Evolutionary conservation across 768 basidiomycete genomes (phyloP).

Genomic region (Coprinellus micaceus): DNA sequence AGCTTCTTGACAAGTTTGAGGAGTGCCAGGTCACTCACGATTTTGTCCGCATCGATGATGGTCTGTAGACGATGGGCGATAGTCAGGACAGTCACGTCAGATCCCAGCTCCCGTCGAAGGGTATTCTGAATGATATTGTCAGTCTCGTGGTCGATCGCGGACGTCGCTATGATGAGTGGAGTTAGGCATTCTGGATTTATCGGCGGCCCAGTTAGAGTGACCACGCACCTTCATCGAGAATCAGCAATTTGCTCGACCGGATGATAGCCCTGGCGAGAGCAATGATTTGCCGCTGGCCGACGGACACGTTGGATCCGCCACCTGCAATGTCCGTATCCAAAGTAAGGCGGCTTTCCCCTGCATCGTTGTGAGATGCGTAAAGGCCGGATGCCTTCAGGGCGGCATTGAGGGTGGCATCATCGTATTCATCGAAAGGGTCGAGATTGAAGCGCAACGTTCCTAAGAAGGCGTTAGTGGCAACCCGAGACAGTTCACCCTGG

Average conservation of each 20-base stretch:
- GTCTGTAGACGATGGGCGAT: constrained; percentile 35
- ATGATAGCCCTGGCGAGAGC: constrained; percentile 63
- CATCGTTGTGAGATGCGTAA: constrained; percentile 36
- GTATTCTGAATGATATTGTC: constrained; percentile 59
- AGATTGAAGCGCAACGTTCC: constrained; percentile 64
- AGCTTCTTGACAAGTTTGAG: too few species aligned
- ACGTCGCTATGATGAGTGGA: constrained; percentile 32
- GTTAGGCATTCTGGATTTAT: too few species aligned
- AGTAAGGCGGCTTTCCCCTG: constrained; percentile 46
- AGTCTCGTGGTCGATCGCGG: constrained; percentile 48
- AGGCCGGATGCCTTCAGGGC: constrained; percentile 40
- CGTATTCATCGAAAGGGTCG: constrained; percentile 62
- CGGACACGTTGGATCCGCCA: constrained; percentile 70
- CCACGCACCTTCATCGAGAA: constrained; percentile 52
- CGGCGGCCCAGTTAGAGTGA: constrained; percentile 48
- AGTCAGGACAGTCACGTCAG: constrained; percentile 10
- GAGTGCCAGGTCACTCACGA: too few species aligned
- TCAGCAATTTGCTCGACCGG: constrained; percentile 54
- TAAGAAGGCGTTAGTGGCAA: too few species aligned
- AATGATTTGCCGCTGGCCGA: constrained; percentile 72
- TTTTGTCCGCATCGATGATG: constrained; percentile 63
- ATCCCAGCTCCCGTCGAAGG: not conserved
- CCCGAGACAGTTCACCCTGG: too few species aligned
- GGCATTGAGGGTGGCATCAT: constrained; percentile 42
- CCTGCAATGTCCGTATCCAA: constrained; percentile 43